Base-by-base conservation (phyloP, 768 basidiomycete species). In the Lanmaoa rubissima region DNA sequence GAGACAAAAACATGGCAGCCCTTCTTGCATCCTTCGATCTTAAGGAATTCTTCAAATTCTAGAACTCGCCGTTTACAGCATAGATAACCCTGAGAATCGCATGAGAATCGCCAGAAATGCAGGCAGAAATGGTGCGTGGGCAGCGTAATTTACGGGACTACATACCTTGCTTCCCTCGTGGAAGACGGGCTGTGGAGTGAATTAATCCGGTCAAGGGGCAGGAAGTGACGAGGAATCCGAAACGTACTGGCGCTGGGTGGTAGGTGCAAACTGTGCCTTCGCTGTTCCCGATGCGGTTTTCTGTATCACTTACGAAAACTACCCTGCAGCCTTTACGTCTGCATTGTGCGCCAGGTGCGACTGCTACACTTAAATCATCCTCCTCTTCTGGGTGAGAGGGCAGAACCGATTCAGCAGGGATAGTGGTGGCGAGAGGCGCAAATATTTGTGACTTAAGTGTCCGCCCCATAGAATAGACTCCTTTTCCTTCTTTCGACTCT, bases 51-150 rank as follows among this genome's bases (percentile, higher is more conserved):
- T 51, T 94, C 92, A 65, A 99, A 99, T 69, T 98, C 97, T 14
- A 99, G 79, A 24, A 98, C 96, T 34, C 92, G 83, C 45, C 90
- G 85, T 77, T 97, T 98, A 81, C 96, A 99, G 74, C 96, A 99
- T 12, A 94, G 76, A 72, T 96, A 98, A 35, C 96, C 96, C 90
- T 98, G 47, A 52, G 47, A n/a, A 49, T 36, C 52, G 45, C 51
- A 55, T 42, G 55, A 50, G 51, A 47, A 57, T 28, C 51, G 34
- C 53, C 46, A 40, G 42, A 51, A 48, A 56, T 42, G 19, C n/a
- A 54, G 54, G 59, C 56, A 40, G 47, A 26, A 39, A 39, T 14
- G 26, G 48, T 47, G 43, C 36, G 35, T 32, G 38, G 51, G 40
- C 32, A 24, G 66, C 51, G 57, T 69, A 68, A 61, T 56, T 28